Evolutionary conservation across 2,329 filamentous ascomycete genomes (phyloP), one percentile per base, ranked within the genome.

Genomic region (Coniochaeta prunicola): DNA sequence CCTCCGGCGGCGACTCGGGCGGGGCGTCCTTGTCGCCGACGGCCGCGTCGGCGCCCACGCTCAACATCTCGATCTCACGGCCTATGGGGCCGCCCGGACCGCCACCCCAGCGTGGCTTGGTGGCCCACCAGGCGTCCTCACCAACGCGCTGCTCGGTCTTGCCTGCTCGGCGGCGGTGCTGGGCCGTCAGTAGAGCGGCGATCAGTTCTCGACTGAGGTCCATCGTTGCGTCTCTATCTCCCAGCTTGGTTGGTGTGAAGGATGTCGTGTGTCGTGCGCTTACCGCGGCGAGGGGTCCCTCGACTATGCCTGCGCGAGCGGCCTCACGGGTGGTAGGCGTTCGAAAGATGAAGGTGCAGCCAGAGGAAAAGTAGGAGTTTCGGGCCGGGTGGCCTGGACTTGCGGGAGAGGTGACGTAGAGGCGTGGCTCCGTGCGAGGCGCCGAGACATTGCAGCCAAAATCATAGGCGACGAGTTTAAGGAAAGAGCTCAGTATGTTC

Each of bases 381-480:
- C 73, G 77, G 10, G 70, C 68, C 56, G 53, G 48, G 48, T 31
- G 9, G 57, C 56, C 55, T 64, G 62, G 62, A 67, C 61, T 63
- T 67, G 61, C 53, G 61, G 59, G 67, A 64, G 74, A 75, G 55
- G 73, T 74, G 57, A 87, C 69, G 53, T 85, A 78, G 21, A 88
- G 73, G 2, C 85, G 78, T 10, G 85, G 85, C 64, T 88, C 85
- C 26, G 76, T 74, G 42, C 84, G 79, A 17, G 84, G 74, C 28
- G 79, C 75, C 2, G 77, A 74, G 55, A 86, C 80, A 63, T 81
- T 87, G 69, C 85, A 87, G 56, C 83, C 82, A 69, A 87, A 88
- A 62, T 87, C 84, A 65, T 87, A 88, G 19, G 83, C 79, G 17
- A 88, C 78, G 4, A 88, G 77, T 68, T 87, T 87, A 59, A 87